These are phyloP conservation scores for Suhomyces yuchorum DNA, from an alignment of 1,139 yeast species.

Conservation along the genomic window DNA sequence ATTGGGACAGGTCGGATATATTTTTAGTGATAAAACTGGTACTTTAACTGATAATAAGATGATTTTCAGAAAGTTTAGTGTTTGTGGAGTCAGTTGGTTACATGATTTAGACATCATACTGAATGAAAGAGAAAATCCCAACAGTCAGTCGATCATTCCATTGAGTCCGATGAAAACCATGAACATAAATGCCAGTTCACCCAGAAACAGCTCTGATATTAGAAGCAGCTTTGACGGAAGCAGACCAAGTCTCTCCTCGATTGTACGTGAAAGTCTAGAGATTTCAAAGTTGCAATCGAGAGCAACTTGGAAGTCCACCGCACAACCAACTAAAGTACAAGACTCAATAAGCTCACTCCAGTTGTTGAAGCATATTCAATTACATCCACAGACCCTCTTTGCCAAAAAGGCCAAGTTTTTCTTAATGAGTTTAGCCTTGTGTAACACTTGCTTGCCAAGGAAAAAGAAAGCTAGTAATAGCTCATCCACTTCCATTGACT, in stretches of 20 bases:
- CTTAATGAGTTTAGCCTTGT: constrained; percentile 76
- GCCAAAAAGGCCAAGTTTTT: constrained; percentile 78
- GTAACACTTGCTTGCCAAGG: constrained; percentile 86
- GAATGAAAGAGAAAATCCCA: constrained; percentile 15
- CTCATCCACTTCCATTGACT: constrained; percentile 4
- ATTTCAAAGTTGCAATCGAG: constrained; percentile 20
- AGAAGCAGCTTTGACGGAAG: constrained; percentile 11
- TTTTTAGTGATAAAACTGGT: constrained; percentile 96
- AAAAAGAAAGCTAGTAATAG: constrained; percentile 6
- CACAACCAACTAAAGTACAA: constrained; percentile 38
- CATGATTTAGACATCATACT: constrained; percentile 67
- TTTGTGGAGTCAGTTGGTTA: constrained; percentile 87
- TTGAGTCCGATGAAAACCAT: constrained; percentile 3
- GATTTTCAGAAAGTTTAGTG: constrained; percentile 81
- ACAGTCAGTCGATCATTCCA: constrained; percentile 6
- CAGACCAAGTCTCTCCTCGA: constrained; percentile 36
- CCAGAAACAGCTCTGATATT: constrained; percentile 12
- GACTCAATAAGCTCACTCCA: constrained; percentile 45
- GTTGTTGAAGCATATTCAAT: constrained; percentile 67
- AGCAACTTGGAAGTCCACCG: constrained; percentile 40
- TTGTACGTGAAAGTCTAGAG: constrained; percentile 37
- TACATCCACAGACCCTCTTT: constrained; percentile 69
- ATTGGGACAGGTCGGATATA: constrained; percentile 92
- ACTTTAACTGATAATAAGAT: constrained; percentile 89
- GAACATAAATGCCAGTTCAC: constrained; percentile 3